Percentiles rank a stretch among this genome's conserved stretches.
These are phyloP conservation scores for Cystobasidium tubakii DNA, from an alignment of 768 basidiomycete species.

Conservation along the genomic window DNA sequence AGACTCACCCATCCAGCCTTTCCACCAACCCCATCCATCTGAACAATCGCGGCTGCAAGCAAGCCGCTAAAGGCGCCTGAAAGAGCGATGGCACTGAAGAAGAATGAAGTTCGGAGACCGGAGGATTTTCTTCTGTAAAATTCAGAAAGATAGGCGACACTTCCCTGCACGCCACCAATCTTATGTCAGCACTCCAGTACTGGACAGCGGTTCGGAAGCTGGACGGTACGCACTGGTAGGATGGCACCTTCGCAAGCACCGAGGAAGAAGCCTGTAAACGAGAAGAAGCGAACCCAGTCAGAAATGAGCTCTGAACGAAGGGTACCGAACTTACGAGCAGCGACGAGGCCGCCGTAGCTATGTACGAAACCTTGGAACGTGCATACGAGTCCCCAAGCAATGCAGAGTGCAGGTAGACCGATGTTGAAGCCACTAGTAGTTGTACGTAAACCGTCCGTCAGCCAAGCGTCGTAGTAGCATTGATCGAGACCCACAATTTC, in stretches of 20 bases:
- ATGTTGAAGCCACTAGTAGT: background rate
- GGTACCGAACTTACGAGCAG: background rate
- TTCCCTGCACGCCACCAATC: background rate
- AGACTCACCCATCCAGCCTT: conserved; percentile 14
- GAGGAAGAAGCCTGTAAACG: conserved; percentile 11
- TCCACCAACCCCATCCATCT: conserved; percentile 20
- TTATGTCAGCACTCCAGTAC: background rate
- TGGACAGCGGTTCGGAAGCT: background rate
- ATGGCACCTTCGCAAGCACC: conserved; percentile 29
- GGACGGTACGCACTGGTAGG: conserved; percentile 10
- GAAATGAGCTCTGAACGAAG: background rate
- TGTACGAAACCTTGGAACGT: conserved; percentile 13
- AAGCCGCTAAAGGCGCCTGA: conserved; percentile 24
- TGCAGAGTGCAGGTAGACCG: background rate
- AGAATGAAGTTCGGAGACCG: conserved; percentile 16
- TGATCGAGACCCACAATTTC: background rate
- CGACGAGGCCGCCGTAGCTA: conserved; percentile 14
- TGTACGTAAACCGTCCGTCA: background rate
- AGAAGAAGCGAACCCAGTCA: background rate
- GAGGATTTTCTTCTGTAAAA: conserved; percentile 9
- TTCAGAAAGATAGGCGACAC: conserved; percentile 17
- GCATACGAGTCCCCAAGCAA: conserved; percentile 10
- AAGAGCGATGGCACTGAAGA: conserved; percentile 17
- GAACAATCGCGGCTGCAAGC: conserved; percentile 20
- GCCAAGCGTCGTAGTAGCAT: background rate